Conservation (phyloP, 768 basidiomycete species). For the Leucocoprinus leucothites region DNA sequence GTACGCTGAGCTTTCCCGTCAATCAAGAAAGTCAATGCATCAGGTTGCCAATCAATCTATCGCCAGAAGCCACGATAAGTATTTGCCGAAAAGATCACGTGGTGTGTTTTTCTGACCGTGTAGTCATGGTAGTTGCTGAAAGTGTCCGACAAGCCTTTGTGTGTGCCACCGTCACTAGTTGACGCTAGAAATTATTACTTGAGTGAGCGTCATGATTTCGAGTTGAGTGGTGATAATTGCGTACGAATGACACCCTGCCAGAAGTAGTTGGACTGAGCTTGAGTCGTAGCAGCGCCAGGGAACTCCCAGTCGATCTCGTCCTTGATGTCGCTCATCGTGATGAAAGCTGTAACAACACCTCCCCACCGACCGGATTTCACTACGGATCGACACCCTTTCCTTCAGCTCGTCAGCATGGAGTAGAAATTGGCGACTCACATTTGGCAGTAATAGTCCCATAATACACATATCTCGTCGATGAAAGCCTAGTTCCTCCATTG, state of each 20-base stretch:
- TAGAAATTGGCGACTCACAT: constrained; percentile 31
- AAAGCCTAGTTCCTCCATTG: constrained; percentile 76
- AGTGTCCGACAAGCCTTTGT: constrained; percentile 55
- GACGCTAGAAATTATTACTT: constrained; percentile 20
- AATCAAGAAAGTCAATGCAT: constrained; percentile 60
- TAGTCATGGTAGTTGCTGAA: constrained; percentile 73
- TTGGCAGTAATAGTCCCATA: constrained; percentile 74
- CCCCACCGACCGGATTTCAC: constrained; percentile 79
- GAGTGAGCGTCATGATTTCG: neutral
- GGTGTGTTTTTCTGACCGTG: constrained; percentile 44
- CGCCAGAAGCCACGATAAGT: neutral
- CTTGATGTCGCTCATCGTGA: constrained; percentile 81
- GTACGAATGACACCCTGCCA: constrained; percentile 71
- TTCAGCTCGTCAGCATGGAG: neutral
- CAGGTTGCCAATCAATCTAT: constrained; percentile 81
- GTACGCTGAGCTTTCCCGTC: constrained; percentile 74
- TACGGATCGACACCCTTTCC: constrained; percentile 21
- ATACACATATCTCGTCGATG: constrained; percentile 78
- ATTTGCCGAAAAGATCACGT: neutral
- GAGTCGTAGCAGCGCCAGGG: constrained; percentile 56
- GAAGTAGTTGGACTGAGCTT: constrained; percentile 79
- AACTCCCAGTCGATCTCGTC: constrained; percentile 91
- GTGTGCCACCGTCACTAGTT: constrained; percentile 45
- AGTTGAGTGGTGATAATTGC: constrained; percentile 21
- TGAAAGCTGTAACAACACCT: constrained; percentile 82